phyloP scores from a whole-genome alignment of 2,329 filamentous ascomycete species.

The Podosphaera leucotricha region DNA sequence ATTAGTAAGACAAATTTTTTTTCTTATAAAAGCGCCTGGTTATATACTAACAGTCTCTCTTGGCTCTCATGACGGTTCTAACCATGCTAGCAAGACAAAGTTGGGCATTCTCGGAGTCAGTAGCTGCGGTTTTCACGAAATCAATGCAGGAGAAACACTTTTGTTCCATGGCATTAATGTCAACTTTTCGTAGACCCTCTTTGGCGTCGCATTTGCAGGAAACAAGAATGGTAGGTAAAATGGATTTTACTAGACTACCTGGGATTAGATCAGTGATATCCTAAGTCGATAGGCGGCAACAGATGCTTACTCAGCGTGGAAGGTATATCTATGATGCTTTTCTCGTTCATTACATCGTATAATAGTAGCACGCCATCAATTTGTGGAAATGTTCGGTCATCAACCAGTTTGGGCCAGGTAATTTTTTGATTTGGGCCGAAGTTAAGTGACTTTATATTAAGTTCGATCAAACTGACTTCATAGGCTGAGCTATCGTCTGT shows the following conservation, averaged over 20 bases:
- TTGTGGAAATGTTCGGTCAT: constrained; percentile 46
- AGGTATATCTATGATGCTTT: constrained; percentile 51
- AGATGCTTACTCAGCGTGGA: constrained; percentile 50
- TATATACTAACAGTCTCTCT: constrained; percentile 38
- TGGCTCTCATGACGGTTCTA: constrained; percentile 38
- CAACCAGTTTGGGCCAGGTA: constrained; percentile 42
- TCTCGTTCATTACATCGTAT: constrained; percentile 65
- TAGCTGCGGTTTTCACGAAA: constrained; percentile 49
- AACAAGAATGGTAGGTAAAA: constrained; percentile 56
- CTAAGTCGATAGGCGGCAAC: constrained; percentile 1
- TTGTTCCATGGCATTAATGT: constrained; percentile 41
- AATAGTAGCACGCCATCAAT: constrained; percentile 68
- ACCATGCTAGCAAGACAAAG: constrained; percentile 56
- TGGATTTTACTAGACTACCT: constrained; percentile 53
- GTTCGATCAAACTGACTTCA: constrained; percentile 37
- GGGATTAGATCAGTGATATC: constrained; percentile 8
- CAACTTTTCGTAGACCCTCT: constrained; percentile 43
- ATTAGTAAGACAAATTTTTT: not conserved
- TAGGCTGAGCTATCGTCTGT: constrained; percentile 33
- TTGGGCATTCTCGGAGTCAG: constrained; percentile 47
- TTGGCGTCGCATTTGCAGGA: constrained; percentile 77
- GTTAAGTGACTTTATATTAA: constrained; percentile 42
- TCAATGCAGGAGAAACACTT: constrained; percentile 46
- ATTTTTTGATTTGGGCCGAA: constrained; percentile 33
- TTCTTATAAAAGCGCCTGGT: not conserved